phyloP scores from a whole-genome alignment of 306 rosid genomes.

The Glycyrrhiza uralensis region DNA sequence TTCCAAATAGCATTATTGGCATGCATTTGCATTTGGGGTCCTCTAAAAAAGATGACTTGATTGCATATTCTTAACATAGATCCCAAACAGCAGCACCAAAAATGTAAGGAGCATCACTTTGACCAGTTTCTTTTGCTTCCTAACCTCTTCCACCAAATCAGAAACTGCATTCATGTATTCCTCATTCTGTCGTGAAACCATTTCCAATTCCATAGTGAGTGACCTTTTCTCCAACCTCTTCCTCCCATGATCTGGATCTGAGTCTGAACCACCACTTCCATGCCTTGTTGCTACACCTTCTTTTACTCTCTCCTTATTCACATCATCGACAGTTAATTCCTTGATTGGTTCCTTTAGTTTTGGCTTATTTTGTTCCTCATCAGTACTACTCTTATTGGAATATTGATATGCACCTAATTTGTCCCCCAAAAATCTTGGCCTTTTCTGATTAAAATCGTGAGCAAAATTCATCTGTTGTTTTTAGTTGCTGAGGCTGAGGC shows the following conservation, averaged over 20 bases:
- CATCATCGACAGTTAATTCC: not conserved
- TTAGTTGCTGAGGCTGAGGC: not conserved
- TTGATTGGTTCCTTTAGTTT: too few relatives aligned
- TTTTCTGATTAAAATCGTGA: too few relatives aligned
- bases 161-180: constrained; percentile 22
- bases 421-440: too few relatives aligned
- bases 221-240: not conserved
- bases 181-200: not conserved
- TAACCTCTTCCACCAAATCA: constrained; percentile 10
- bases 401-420: too few relatives aligned
- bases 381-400: too few relatives aligned
- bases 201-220: not conserved
- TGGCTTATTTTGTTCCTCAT: too few relatives aligned
- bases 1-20: too few relatives aligned
- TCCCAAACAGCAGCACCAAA: constrained; percentile 16
- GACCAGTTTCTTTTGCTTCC: constrained; percentile 21
- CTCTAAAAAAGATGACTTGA: constrained; percentile 23
- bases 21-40: too few relatives aligned
- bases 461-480: too few relatives aligned
- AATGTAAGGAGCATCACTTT: not conserved
- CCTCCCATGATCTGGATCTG: not conserved
- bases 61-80: constrained; percentile 11
- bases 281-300: too few relatives aligned
- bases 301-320: not conserved
- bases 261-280: not conserved